phyloP scores from a whole-genome alignment of 805 yeast species.

The Diddensiella santjacobensis region DNA sequence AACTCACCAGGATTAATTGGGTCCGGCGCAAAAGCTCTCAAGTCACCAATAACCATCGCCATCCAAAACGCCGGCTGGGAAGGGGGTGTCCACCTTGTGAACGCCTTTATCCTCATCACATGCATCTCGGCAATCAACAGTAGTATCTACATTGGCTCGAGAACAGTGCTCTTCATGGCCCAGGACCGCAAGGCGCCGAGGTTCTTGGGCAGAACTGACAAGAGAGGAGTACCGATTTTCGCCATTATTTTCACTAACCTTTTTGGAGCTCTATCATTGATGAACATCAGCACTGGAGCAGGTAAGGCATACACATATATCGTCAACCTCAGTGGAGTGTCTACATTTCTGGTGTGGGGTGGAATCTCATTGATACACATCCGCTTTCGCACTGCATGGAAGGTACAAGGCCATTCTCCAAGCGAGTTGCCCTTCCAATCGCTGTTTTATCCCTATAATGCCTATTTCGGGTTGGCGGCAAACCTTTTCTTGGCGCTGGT shows the following conservation, averaged over 20 bases:
- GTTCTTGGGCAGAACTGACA: slow-evolving; percentile 48
- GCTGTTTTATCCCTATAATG: slow-evolving; percentile 49
- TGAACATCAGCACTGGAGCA: slow-evolving; percentile 57
- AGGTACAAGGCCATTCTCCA: slow-evolving; percentile 38
- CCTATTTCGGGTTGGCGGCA: slow-evolving; percentile 46
- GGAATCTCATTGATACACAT: slow-evolving; percentile 52
- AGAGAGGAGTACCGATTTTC: slow-evolving; percentile 60
- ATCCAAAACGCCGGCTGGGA: slow-evolving; percentile 50
- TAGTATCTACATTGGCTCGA: slow-evolving; percentile 63
- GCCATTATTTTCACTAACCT: slow-evolving; percentile 54
- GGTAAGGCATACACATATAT: slow-evolving; percentile 57
- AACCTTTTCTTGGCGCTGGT: slow-evolving; percentile 53
- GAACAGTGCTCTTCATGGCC: slow-evolving; percentile 64
- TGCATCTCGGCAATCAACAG: slow-evolving; percentile 68
- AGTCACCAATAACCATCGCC: slow-evolving; percentile 50
- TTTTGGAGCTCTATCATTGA: slow-evolving; percentile 53
- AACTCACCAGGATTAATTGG: slow-evolving; percentile 44
- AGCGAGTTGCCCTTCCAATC: slow-evolving; percentile 53
- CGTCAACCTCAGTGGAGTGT: slow-evolving; percentile 61
- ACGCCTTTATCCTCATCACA: slow-evolving; percentile 59
- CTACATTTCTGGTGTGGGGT: slow-evolving; percentile 68
- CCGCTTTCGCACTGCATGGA: slow-evolving; percentile 51
- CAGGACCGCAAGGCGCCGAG: slow-evolving; percentile 58
- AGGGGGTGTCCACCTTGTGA: slow-evolving; percentile 50
- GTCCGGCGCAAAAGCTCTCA: slow-evolving; percentile 43